Base-by-base conservation (phyloP, 768 basidiomycete species). In the Psilocybe subaeruginosa region DNA sequence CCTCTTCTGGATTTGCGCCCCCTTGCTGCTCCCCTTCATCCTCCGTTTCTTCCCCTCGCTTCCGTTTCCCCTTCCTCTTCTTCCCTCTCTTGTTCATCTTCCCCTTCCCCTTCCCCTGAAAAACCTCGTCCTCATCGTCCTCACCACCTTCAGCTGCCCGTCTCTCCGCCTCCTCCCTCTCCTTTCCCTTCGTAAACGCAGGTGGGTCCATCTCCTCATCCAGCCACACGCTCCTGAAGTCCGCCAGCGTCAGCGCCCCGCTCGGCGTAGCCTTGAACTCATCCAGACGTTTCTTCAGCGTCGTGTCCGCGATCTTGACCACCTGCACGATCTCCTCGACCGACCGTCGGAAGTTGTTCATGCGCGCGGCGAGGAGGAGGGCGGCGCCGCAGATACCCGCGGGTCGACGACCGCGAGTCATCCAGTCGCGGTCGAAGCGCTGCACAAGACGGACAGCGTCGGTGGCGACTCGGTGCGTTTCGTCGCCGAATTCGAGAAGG, bases 331-430 rank as follows among this genome's bases (percentile, higher is more conserved):
- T 92, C 74, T 99, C 97, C 70, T 96, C 92, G 9, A 98, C 83
- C 27, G 90, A 93, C 49, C 97, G 81, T 46, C 96, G 81, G 70
- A 97, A 99, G 74, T 97, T 97, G 77, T 97, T 98, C 97, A 99
- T 99, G 27, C 97, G 88, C 33, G 95, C 97, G 0, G 97, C 97
- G 14, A 99, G 85, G 43, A 99, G 82, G 30, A 99, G 83, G 29
- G 93, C 95, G 0, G 97, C 97, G 31, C 97, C 97, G 70, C 97
- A 99, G 62, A 99, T 96, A 19, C 97, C 97, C 0, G 97, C 95
- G 0, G 97, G 97, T 5, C 97, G 86, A 19, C 97, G 88, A 12
- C 97, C 97, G 41, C 90, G 89, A 12, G 93, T 90, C 85, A 99
- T 96, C 97, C 97, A 99, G 74, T 99, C 97, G 27, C 93, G 84